Conservation (phyloP, 768 basidiomycete genomes). For the Auricularia cornea region DNA sequence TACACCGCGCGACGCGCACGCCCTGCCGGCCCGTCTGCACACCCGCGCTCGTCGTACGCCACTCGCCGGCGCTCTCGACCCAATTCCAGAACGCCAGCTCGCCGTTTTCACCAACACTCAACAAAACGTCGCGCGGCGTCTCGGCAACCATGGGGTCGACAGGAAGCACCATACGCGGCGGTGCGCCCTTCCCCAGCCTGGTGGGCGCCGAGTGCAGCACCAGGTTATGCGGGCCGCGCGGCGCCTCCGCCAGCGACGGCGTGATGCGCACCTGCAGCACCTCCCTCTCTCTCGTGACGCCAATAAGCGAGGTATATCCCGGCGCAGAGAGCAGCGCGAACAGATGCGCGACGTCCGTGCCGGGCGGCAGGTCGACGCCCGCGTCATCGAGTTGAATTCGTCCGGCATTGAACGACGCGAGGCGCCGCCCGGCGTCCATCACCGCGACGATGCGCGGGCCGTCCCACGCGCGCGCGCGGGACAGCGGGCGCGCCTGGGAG, state of each 20-base stretch:
- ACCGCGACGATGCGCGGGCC: constrained; percentile 62
- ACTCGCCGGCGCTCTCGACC: constrained; percentile 7
- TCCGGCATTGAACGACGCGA: constrained; percentile 46
- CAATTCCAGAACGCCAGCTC: constrained; percentile 80
- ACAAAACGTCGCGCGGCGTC: constrained; percentile 55
- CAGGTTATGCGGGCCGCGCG: constrained; percentile 30
- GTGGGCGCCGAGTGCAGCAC: constrained; percentile 38
- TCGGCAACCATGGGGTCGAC: constrained; percentile 87
- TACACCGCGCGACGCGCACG: constrained; percentile 71
- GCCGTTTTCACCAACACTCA: constrained; percentile 69
- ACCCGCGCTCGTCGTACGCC: constrained; percentile 62
- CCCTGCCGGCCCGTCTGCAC: constrained; percentile 63
- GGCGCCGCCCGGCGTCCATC: constrained; percentile 48
- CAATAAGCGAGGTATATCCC: constrained; percentile 51
- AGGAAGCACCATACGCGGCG: constrained; percentile 46
- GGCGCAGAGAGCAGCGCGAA: constrained; percentile 56
- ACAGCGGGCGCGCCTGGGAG: no score
- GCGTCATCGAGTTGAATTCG: constrained; percentile 6
- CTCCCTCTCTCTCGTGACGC: constrained; percentile 51
- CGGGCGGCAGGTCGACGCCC: constrained; percentile 31
- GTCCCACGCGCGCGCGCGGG: constrained; percentile 45
- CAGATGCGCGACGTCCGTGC: constrained; percentile 37
- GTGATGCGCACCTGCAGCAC: constrained; percentile 49
- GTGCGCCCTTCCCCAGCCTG: constrained; percentile 37
- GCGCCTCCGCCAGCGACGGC: constrained; percentile 2